Base-by-base conservation (phyloP, 2,329 filamentous ascomycete species). In the Microascus cirrosus region DNA sequence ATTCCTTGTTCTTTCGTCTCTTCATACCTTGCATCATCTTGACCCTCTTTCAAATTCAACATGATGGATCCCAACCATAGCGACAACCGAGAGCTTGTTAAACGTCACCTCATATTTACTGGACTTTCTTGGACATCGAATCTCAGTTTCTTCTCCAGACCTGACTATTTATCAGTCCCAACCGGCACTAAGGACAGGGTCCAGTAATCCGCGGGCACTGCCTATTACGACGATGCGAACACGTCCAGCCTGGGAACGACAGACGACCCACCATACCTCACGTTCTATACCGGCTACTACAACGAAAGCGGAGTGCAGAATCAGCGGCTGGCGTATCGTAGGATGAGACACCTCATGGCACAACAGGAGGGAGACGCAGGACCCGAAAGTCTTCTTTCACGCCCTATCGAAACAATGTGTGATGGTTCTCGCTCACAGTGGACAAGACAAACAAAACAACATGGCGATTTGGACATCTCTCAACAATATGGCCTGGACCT, bases 351-450 rank as follows among this genome's bases (percentile, higher is more conserved):
- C 22, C 11, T 7, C 32, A 45, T 18, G 54, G 50, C 15, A 28
- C 6, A 2, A 48, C 42, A 5, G 20, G 20, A 3, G 42, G 42
- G 42, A 48, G 22, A 48, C 42, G 5, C 54, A 39, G 22, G 54
- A 56, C 15, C 54, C 54, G 13, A 48, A 48, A 48, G 54, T 56
- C 20, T 56, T 56, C 36, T 56, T 12, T 20, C 39, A 56, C 36
- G 3, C 35, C 15, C 18, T n/a, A 3, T 48, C 52, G 8, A 8
- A 32, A 3, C 13, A 24, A 54, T 54, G 52, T 25, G 34, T 54
- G 6, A 34, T 36, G 34, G 22, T 54, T 12, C 25, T 54, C 24
- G 2, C 13, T 8, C 52, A 34, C 12, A 24, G 25, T 3, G 34
- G 34, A 2, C 52, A n/a, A n/a, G n/a, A n/a, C n/a, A n/a, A n/a